Conservation (phyloP, 176 grass and related monocot genomes). For the Ensete glaucum region DNA sequence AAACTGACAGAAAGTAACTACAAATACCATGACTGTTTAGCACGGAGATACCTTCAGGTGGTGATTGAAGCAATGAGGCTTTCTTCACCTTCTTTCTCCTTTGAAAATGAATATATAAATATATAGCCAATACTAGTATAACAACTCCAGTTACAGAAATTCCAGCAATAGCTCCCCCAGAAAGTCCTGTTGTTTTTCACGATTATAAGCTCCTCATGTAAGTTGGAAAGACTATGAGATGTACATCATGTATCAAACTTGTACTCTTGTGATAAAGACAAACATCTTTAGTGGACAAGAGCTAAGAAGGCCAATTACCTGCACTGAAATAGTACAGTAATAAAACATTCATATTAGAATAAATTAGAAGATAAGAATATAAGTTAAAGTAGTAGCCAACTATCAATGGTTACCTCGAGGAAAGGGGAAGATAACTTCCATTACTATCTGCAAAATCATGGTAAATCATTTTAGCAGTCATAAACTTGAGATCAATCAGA, state of each 20-base stretch:
- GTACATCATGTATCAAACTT: constrained; percentile 5
- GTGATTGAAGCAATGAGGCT: constrained; percentile 31
- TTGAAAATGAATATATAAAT: constrained; percentile 29
- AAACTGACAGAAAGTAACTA: constrained; percentile 6
- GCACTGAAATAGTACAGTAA: constrained; percentile 47
- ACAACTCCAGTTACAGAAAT: constrained; percentile 38
- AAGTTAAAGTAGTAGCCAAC: background rate
- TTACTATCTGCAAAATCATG: constrained; percentile 45
- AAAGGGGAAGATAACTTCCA: constrained; percentile 53
- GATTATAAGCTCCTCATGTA: constrained; percentile 7
- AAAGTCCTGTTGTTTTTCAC: constrained; percentile 9
- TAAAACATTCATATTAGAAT: constrained; percentile 18
- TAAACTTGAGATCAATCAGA: background rate
- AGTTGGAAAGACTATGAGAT: constrained; percentile 10
- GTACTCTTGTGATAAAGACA: constrained; percentile 15
- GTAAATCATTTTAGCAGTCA: background rate
- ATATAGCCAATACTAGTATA: constrained; percentile 28
- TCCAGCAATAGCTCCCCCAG: constrained; percentile 52
- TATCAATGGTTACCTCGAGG: constrained; percentile 47
- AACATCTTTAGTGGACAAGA: constrained; percentile 29
- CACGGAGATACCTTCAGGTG: constrained; percentile 38
- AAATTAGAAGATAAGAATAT: background rate
- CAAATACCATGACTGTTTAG: constrained; percentile 31
- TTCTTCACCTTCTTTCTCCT: constrained; percentile 55
- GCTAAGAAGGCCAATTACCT: constrained; percentile 32